Conservation (phyloP, 169 alveolate genomes). For the Plasmodium billcollinsi region DNA sequence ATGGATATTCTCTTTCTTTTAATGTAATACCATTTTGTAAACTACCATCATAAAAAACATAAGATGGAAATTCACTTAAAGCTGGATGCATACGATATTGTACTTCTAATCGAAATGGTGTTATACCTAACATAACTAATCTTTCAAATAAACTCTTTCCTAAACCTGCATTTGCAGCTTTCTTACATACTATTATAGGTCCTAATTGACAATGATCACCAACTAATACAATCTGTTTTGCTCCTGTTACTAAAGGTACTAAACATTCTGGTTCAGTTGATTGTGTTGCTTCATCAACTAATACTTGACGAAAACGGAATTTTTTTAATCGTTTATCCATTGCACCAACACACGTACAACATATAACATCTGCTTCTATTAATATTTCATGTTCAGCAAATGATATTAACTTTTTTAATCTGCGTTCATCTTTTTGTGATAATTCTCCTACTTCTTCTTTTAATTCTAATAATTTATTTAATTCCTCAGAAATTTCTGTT, state of each 20-base stretch:
- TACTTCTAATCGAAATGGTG: conserved; percentile 91
- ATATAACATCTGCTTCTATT: conserved; percentile 83
- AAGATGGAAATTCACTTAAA: conserved; percentile 94
- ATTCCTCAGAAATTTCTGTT: conserved; percentile 76
- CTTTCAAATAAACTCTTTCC: conserved; percentile 94
- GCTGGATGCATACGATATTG: conserved; percentile 98
- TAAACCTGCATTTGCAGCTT: conserved; percentile 89
- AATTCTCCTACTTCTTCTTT: conserved; percentile 90
- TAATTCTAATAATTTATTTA: conserved; percentile 81
- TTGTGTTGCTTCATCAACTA: conserved; percentile 97
- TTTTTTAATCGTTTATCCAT: conserved; percentile 94
- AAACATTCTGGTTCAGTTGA: conserved; percentile 94
- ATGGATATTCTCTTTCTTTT: conserved; percentile 87
- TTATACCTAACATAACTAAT: conserved; percentile 78
- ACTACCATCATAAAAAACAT: conserved; percentile 95
- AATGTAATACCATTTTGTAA: conserved; percentile 94
- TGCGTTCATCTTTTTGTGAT: conserved; percentile 88
- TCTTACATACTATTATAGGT: conserved; percentile 96
- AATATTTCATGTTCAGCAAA: conserved; percentile 91
- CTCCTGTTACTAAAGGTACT: conserved; percentile 94
- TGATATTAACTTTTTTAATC: conserved; percentile 87
- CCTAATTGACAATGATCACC: conserved; percentile 98
- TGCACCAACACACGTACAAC: conserved; percentile 93
- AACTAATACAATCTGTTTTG: conserved; percentile 93
- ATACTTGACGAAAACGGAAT: conserved; percentile 91